A percentile compares a stretch with the other conserved stretches of the same genome.
Evolutionary conservation across 495 filamentous ascomycete genomes (phyloP).

Genomic region (Lichina pygmaea): DNA sequence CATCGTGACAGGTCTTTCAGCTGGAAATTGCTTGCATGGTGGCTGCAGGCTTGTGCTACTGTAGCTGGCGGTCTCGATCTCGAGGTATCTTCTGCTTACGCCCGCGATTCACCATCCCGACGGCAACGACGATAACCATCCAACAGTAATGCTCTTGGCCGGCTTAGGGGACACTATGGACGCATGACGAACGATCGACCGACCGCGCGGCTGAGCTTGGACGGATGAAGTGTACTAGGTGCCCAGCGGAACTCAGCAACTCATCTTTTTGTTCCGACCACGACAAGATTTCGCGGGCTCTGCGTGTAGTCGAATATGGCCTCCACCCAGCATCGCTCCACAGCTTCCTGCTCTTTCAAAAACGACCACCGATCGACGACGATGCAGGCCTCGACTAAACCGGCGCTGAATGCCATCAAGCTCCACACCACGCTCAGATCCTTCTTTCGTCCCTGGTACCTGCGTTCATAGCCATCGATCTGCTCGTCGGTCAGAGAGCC

Average conservation of each 20-base stretch:
- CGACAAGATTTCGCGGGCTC: conserved; percentile 71
- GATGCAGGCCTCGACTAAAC: conserved; percentile 66
- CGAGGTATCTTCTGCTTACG: no score
- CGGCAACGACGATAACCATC: no score
- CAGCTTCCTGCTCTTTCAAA: conserved; percentile 37
- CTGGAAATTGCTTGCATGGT: no score
- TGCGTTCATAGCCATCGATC: conserved; percentile 36
- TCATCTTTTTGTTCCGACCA: conserved; percentile 51
- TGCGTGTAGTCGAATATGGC: conserved; percentile 69
- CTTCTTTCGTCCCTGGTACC: conserved; percentile 39
- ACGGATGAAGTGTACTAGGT: no score
- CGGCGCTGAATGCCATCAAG: conserved; percentile 84
- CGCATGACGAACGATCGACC: no score
- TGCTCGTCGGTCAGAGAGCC: conserved; percentile 40
- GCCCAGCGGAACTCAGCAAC: background rate
- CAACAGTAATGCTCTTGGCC: no score
- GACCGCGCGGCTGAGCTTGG: no score
- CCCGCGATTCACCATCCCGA: no score
- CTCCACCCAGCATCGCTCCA: conserved; percentile 49
- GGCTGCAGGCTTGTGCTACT: no score
- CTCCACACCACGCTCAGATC: conserved; percentile 72
- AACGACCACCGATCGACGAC: conserved; percentile 83
- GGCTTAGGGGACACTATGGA: no score
- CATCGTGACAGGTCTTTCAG: no score
- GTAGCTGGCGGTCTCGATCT: no score